Evolutionary conservation across 1,284 basidiomycete species (phyloP).

Genomic region (Ganoderma multipileum): DNA sequence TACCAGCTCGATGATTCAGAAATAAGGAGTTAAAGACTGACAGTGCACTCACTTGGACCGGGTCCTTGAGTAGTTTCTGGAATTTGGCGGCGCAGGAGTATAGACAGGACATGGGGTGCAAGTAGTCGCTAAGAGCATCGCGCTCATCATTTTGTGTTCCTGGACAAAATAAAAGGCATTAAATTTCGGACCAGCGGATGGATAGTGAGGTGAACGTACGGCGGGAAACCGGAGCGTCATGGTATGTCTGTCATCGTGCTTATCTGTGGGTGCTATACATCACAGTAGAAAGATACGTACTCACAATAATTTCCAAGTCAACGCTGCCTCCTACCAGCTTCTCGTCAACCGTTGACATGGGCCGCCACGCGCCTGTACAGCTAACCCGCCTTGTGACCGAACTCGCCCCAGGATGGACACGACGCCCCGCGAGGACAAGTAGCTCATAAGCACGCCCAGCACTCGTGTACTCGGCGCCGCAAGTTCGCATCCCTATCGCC

Average conservation of each 20-base stretch:
- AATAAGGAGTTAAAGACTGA: background rate
- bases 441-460: no score
- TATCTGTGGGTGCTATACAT: slow-evolving; percentile 14
- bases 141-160: slow-evolving; percentile 86
- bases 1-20: slow-evolving; percentile 39
- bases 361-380: no score
- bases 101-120: slow-evolving; percentile 78
- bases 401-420: no score
- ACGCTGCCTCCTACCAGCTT: no score
- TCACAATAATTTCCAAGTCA: slow-evolving; percentile 89
- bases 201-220: slow-evolving; percentile 46
- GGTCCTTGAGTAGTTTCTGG: slow-evolving; percentile 82
- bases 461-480: no score
- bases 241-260: slow-evolving; percentile 68
- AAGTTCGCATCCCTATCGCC: no score
- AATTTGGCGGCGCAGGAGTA: slow-evolving; percentile 91
- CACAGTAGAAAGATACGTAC: slow-evolving; percentile 36
- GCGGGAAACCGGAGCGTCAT: slow-evolving; percentile 95
- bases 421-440: no score
- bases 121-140: slow-evolving; percentile 82
- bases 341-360: no score
- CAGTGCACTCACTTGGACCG: slow-evolving; percentile 85
- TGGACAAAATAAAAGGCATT: slow-evolving; percentile 41
- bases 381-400: no score
- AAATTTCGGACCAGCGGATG: background rate